phyloP scores from a whole-genome alignment of 2,329 filamentous ascomycete genomes.

The Geosmithia flava region DNA sequence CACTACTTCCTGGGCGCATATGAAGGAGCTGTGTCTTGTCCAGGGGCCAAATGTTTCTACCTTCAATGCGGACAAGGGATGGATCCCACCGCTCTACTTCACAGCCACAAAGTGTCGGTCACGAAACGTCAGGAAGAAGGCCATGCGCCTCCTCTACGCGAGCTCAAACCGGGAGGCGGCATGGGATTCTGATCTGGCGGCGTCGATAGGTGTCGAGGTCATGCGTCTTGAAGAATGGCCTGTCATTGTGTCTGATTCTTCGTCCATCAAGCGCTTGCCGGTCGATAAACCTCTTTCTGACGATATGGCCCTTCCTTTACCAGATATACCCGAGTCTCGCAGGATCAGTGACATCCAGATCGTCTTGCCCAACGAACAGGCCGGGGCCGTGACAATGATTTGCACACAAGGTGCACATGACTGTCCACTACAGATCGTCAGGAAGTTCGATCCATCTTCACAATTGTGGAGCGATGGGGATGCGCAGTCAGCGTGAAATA shows the following conservation, averaged over 20 bases:
- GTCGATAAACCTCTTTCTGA: not conserved
- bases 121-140: not conserved
- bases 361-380: not conserved
- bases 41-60: not conserved
- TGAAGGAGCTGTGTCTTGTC: not conserved
- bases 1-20: not conserved
- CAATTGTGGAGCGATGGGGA: not conserved
- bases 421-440: not conserved
- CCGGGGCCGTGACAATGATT: not conserved
- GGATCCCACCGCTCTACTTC: conserved; percentile 1
- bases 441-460: not conserved
- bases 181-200: conserved; percentile 1
- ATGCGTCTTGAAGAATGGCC: not conserved
- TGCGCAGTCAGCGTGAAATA: too few relatives aligned
- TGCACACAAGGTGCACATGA: not conserved
- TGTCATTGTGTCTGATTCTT: not conserved
- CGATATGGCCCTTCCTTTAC: not conserved
- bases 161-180: not conserved
- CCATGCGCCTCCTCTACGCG: not conserved
- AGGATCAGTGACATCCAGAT: not conserved
- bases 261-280: not conserved
- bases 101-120: conserved; percentile 1
- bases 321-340: not conserved
- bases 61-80: conserved; percentile 1
- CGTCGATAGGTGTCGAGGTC: conserved; percentile 1